phyloP scores from a whole-genome alignment of 371 early-diverging fungal species.

The Mycotypha africana region DNA sequence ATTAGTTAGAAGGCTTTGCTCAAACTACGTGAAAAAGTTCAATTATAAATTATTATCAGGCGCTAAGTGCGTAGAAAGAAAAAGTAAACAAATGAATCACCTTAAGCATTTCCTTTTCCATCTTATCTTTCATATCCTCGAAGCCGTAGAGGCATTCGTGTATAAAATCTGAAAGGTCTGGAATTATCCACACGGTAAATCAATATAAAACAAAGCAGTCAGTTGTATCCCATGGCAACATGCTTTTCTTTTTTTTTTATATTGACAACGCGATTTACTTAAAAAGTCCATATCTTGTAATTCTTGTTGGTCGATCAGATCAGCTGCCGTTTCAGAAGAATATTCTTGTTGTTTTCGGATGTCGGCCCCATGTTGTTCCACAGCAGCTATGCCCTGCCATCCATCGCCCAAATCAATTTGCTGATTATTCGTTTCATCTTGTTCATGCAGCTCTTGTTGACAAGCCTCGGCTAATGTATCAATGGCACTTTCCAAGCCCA shows the following conservation, averaged over 20 bases:
- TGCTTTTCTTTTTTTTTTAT: too few relatives aligned
- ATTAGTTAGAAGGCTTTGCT: constrained; percentile 22
- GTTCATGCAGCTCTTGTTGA: neutral
- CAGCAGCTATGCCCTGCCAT: constrained; percentile 34
- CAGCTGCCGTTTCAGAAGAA: neutral
- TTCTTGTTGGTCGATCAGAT: neutral
- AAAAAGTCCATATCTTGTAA: constrained; percentile 8
- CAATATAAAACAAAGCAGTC: neutral
- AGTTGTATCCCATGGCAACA: too few relatives aligned
- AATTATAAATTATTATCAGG: neutral
- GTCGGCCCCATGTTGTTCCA: constrained; percentile 12
- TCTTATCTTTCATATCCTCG: constrained; percentile 35
- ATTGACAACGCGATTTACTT: constrained; percentile 1
- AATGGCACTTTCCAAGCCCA: constrained; percentile 30
- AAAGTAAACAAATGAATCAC: constrained; percentile 1
- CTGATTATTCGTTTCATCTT: constrained; percentile 8
- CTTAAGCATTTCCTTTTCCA: constrained; percentile 22
- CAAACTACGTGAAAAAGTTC: constrained; percentile 22
- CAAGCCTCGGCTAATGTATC: constrained; percentile 10
- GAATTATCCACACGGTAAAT: neutral
- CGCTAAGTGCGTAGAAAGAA: too few relatives aligned
- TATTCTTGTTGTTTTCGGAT: neutral
- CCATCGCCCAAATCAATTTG: constrained; percentile 44
- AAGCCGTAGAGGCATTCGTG: constrained; percentile 27
- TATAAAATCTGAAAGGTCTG: constrained; percentile 24